These are phyloP conservation scores for Magnaporthiopsis incrustans DNA, from an alignment of 2,329 filamentous ascomycete genomes.

Conservation along the genomic window DNA sequence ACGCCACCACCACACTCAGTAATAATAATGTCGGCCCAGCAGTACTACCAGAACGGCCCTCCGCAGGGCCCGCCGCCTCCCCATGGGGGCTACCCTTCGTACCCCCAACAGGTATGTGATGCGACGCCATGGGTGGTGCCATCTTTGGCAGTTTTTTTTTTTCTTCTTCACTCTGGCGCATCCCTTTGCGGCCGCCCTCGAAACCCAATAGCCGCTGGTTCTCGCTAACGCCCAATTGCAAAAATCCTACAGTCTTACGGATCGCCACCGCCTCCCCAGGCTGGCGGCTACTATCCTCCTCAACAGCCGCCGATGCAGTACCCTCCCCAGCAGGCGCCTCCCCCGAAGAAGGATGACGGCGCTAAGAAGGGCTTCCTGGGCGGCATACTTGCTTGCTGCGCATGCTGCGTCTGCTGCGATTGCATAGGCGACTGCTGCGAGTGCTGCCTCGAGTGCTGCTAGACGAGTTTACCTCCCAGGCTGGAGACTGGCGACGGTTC, in stretches of 20 bases:
- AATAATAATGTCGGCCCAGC: slow-evolving; percentile 23
- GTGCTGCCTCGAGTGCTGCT: slow-evolving; percentile 28
- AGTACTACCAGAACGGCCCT: slow-evolving; percentile 28
- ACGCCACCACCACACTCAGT: background rate
- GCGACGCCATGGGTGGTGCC: background rate
- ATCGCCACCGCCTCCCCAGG: slow-evolving; percentile 25
- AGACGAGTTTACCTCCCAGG: slow-evolving; percentile 8
- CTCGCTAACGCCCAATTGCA: slow-evolving; percentile 3
- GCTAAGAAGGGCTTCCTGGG: slow-evolving; percentile 36
- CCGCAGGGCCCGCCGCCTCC: slow-evolving; percentile 15
- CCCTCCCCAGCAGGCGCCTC: slow-evolving; percentile 29
- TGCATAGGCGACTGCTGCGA: slow-evolving; percentile 39
- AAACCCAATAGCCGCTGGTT: slow-evolving; percentile 6
- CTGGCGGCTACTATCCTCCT: slow-evolving; percentile 33
- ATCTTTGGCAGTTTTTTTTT: background rate
- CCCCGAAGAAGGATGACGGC: slow-evolving; percentile 25
- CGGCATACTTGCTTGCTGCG: slow-evolving; percentile 41
- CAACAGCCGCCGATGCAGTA: slow-evolving; percentile 35
- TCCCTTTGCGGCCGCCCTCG: background rate
- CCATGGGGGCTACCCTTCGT: slow-evolving; percentile 31
- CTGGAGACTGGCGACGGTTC: background rate
- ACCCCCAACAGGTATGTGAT: slow-evolving; percentile 30
- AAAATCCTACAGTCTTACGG: slow-evolving; percentile 15
- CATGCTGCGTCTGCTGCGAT: slow-evolving; percentile 42
- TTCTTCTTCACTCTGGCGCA: background rate